A percentile compares a stretch with the other conserved stretches of the same genome.
Conservation (phyloP, 2,329 filamentous ascomycete genomes). For the Nemania sp. region DNA sequence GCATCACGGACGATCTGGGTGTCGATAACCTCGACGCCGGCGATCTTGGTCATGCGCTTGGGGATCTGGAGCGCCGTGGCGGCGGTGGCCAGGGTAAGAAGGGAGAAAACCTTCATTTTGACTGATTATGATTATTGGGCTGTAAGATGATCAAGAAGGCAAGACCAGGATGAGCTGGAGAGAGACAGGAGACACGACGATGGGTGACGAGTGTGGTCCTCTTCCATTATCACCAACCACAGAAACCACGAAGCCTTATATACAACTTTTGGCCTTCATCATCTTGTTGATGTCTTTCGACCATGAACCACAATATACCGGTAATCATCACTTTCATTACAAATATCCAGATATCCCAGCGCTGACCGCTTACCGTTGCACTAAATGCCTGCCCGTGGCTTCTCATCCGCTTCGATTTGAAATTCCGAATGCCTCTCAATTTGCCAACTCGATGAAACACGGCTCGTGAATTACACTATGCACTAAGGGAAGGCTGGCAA, state of each 20-base stretch:
- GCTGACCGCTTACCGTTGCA: background rate
- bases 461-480: no score
- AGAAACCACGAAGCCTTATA: conserved; percentile 4
- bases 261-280: no score
- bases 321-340: conserved; percentile 1
- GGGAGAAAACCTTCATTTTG: conserved; percentile 20
- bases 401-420: conserved; percentile 13
- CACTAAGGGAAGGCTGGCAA: no score
- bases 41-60: conserved; percentile 21
- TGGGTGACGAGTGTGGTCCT: conserved; percentile 5
- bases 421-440: conserved; percentile 8
- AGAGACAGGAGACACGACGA: background rate
- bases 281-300: background rate
- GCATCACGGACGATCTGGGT: conserved; percentile 25
- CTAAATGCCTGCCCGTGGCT: background rate
- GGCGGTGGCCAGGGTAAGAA: conserved; percentile 16
- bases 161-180: background rate
- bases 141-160: background rate
- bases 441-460: background rate
- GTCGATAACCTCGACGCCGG: conserved; percentile 26
- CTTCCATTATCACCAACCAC: background rate
- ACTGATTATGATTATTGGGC: background rate
- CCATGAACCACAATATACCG: no score
- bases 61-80: background rate
- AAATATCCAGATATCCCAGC: conserved; percentile 12